A percentile compares a stretch with the other conserved stretches of the same genome.
Conservation (phyloP, 1,284 basidiomycete genomes). For the Mycosarcoma mackinlayi region DNA sequence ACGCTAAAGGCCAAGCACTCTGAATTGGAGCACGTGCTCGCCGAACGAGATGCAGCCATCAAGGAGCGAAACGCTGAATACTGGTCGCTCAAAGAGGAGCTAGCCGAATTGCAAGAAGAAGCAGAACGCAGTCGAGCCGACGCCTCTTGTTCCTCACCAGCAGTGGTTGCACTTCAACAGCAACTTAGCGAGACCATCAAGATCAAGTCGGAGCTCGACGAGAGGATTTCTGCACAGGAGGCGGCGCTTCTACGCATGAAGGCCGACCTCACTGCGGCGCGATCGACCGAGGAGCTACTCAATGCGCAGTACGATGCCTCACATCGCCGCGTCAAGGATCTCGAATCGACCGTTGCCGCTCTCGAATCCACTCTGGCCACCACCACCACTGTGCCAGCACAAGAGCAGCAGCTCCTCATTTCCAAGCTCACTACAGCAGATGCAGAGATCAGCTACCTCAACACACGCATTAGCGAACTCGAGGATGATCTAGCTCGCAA, state of each 20-base stretch:
- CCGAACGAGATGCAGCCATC: constrained; percentile 22
- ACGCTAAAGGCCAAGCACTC: constrained; percentile 5
- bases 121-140: constrained; percentile 17
- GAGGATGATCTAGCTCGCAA: constrained; percentile 54
- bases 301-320: constrained; percentile 30
- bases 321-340: constrained; percentile 19
- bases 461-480: constrained; percentile 36
- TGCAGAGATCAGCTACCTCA: constrained; percentile 22
- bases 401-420: neutral
- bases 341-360: constrained; percentile 13
- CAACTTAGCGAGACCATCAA: neutral
- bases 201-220: neutral
- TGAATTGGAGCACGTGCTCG: constrained; percentile 16
- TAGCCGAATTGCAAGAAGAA: constrained; percentile 51
- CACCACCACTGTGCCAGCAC: neutral
- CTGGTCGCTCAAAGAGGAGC: constrained; percentile 57
- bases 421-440: neutral
- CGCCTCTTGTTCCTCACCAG: neutral
- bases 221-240: constrained; percentile 16
- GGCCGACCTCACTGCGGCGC: constrained; percentile 8
- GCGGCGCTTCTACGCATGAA: constrained; percentile 17
- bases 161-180: constrained; percentile 1
- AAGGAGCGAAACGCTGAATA: constrained; percentile 39
- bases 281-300: constrained; percentile 37
- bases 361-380: constrained; percentile 6